phyloP scores from a whole-genome alignment of 371 early-diverging fungal species.

The Rhizomucor pusillus region DNA sequence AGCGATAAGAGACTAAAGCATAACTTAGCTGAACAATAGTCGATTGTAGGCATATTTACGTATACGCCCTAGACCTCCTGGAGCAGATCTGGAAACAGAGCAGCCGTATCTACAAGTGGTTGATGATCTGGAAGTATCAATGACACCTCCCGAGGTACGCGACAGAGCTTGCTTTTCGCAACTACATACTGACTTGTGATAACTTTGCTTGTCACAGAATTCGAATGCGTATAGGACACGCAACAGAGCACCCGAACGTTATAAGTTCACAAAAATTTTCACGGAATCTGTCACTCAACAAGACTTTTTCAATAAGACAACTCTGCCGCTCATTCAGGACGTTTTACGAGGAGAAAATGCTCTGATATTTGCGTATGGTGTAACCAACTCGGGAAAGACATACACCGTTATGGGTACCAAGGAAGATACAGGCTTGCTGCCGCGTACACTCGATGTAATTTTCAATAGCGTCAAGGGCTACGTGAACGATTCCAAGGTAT shows the following conservation, averaged over 20 bases:
- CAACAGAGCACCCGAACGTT: slow-evolving; percentile 49
- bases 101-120: slow-evolving; percentile 49
- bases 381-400: slow-evolving; percentile 86
- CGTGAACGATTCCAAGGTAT: slow-evolving; percentile 33
- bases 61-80: slow-evolving; percentile 29
- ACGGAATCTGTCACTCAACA: slow-evolving; percentile 47
- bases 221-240: slow-evolving; percentile 44
- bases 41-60: slow-evolving; percentile 40
- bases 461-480: slow-evolving; percentile 45
- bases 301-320: slow-evolving; percentile 58
- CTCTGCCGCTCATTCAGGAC: slow-evolving; percentile 53
- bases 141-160: slow-evolving; percentile 47
- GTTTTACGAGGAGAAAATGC: slow-evolving; percentile 61
- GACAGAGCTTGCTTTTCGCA: neutral
- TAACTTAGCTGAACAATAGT: neutral
- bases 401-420: slow-evolving; percentile 63
- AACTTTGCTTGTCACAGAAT: slow-evolving; percentile 8
- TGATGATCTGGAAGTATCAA: slow-evolving; percentile 38
- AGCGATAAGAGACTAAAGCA: neutral
- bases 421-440: slow-evolving; percentile 56
- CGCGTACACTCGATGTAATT: slow-evolving; percentile 59
- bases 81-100: slow-evolving; percentile 4
- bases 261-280: slow-evolving; percentile 67
- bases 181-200: neutral
- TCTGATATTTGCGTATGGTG: slow-evolving; percentile 72